A percentile compares a stretch with the other conserved stretches of the same genome.
These are phyloP conservation scores for Viridothelium virens DNA, from an alignment of 495 filamentous ascomycete genomes.

Conservation along the genomic window DNA sequence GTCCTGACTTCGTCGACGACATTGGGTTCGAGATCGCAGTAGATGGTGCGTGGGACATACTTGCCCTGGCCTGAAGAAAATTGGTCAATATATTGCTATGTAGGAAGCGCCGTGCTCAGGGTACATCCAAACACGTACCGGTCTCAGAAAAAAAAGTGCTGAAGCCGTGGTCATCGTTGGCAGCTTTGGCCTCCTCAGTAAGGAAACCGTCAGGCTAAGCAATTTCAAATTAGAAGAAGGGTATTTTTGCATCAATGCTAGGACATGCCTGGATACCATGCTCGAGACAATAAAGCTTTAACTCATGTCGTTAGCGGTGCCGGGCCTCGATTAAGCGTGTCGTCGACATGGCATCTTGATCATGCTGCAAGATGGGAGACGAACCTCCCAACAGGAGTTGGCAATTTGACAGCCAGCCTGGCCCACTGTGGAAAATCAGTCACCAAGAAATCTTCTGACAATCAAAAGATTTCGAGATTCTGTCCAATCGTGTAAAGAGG, in stretches of 20 bases:
- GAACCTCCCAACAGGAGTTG: slow-evolving; percentile 99
- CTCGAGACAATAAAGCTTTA: slow-evolving; percentile 97
- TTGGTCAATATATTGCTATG: not conserved
- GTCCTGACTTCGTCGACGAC: slow-evolving; percentile 99
- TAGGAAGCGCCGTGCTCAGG: not conserved
- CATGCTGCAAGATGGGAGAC: slow-evolving; percentile 27
- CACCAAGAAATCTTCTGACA: not conserved
- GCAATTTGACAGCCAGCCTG: slow-evolving; percentile 99
- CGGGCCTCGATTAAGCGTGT: not conserved
- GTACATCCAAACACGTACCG: slow-evolving; percentile 50
- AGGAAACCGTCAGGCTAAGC: slow-evolving; percentile 92
- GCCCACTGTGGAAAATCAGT: slow-evolving; percentile 56
- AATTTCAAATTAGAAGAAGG: slow-evolving; percentile 20
- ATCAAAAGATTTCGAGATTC: slow-evolving; percentile 22
- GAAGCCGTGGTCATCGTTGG: slow-evolving; percentile 92
- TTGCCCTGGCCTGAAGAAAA: slow-evolving; percentile 75
- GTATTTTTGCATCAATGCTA: slow-evolving; percentile 10
- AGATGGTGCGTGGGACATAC: slow-evolving; percentile 98
- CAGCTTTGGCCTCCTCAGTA: slow-evolving; percentile 92
- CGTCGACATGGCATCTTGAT: slow-evolving; percentile 3
- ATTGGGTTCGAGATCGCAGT: slow-evolving; percentile 99
- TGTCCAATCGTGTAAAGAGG: not conserved
- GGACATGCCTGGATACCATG: slow-evolving; percentile 92
- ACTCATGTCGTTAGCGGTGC: slow-evolving; percentile 16
- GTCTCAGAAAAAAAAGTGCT: slow-evolving; percentile 99